Evolutionary conservation across 164 flowering plant species (phyloP).

Genomic region (Warburgia ugandensis): DNA sequence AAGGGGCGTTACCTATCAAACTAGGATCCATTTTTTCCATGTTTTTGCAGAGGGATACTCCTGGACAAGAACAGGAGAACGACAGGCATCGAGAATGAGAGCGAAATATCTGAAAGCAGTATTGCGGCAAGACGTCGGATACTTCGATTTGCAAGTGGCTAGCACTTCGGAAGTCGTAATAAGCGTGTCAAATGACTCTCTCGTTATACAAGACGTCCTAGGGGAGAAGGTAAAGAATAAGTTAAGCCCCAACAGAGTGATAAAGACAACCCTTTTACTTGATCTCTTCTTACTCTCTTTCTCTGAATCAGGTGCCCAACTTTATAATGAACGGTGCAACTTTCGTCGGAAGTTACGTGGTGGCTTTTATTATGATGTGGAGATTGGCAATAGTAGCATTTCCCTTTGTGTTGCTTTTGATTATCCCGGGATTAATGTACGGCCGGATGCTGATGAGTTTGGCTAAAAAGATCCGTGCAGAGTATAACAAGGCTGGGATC

Average conservation of each 20-base stretch:
- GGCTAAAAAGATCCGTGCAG: slow-evolving; percentile 52
- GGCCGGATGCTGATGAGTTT: slow-evolving; percentile 58
- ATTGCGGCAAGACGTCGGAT: slow-evolving; percentile 75
- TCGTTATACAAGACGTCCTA: slow-evolving; percentile 71
- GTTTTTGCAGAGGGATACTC: slow-evolving; percentile 65
- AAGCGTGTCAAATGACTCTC: slow-evolving; percentile 71
- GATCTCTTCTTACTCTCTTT: neutral
- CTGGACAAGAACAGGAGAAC: slow-evolving; percentile 82
- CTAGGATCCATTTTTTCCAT: neutral
- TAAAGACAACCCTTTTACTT: neutral
- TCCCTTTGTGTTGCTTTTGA: slow-evolving; percentile 51
- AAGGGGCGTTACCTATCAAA: neutral
- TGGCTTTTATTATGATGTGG: slow-evolving; percentile 57
- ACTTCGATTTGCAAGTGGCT: slow-evolving; percentile 67
- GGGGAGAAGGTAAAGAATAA: slow-evolving; percentile 57
- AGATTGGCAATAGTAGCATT: slow-evolving; percentile 61
- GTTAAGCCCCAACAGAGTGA: neutral
- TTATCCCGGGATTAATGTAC: slow-evolving; percentile 75
- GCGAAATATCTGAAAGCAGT: slow-evolving; percentile 67
- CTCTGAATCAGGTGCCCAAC: slow-evolving; percentile 61
- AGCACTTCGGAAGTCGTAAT: slow-evolving; percentile 67
- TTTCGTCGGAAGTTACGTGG: slow-evolving; percentile 54
- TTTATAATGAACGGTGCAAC: slow-evolving; percentile 59
- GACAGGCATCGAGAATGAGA: slow-evolving; percentile 74
- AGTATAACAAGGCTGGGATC: slow-evolving; percentile 55